phyloP scores from a whole-genome alignment of 441 rosid genomes.

The Gossypium davidsonii region DNA sequence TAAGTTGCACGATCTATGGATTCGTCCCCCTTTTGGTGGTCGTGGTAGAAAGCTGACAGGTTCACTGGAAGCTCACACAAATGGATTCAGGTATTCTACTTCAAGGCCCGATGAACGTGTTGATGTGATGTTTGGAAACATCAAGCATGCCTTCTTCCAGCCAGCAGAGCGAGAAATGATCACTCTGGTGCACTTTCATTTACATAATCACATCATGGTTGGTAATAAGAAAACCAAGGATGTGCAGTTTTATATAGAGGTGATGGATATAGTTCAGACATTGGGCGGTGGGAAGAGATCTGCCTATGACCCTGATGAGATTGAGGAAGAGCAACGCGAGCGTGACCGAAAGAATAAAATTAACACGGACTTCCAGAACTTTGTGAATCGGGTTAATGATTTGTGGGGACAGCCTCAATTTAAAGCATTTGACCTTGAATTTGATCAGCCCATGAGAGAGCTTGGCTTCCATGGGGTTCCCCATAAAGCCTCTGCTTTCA shows the following conservation, averaged over 20 bases:
- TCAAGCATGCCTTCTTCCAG: slow-evolving; percentile 87
- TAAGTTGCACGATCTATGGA: slow-evolving; percentile 75
- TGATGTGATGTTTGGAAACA: slow-evolving; percentile 68
- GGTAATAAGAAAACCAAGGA: slow-evolving; percentile 87
- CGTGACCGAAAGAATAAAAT: slow-evolving; percentile 77
- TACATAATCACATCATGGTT: slow-evolving; percentile 92
- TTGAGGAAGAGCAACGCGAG: slow-evolving; percentile 90
- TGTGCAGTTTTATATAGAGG: slow-evolving; percentile 84
- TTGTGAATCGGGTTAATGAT: slow-evolving; percentile 75
- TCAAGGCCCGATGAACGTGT: slow-evolving; percentile 70
- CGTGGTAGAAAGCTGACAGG: slow-evolving; percentile 86
- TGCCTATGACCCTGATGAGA: slow-evolving; percentile 94
- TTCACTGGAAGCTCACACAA: slow-evolving; percentile 71
- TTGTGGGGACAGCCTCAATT: slow-evolving; percentile 83
- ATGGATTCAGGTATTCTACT: slow-evolving; percentile 73
- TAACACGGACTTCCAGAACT: slow-evolving; percentile 73
- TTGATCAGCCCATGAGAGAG: slow-evolving; percentile 90
- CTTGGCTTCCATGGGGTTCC: slow-evolving; percentile 94
- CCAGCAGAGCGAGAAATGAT: slow-evolving; percentile 94
- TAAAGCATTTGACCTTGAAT: slow-evolving; percentile 66
- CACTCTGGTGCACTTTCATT: slow-evolving; percentile 79
- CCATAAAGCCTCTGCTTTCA: slow-evolving; percentile 70
- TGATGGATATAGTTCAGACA: slow-evolving; percentile 78
- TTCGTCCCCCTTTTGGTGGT: slow-evolving; percentile 77
- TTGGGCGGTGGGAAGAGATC: slow-evolving; percentile 87